Conservation (phyloP, 2,329 filamentous ascomycete genomes). For the Phyllosticta citribraziliensis region DNA sequence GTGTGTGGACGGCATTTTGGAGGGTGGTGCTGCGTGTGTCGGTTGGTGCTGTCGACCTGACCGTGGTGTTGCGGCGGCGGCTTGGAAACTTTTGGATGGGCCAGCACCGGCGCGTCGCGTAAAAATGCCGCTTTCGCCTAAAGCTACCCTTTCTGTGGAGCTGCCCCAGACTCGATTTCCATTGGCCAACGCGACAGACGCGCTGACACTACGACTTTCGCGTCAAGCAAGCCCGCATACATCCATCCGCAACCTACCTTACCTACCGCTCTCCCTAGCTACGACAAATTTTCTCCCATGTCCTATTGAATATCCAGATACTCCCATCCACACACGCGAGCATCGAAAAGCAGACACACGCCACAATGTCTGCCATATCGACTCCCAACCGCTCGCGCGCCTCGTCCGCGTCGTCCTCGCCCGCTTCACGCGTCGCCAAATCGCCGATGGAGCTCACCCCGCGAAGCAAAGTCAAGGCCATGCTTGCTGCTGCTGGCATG, state of each 20-base stretch:
- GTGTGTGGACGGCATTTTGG: conserved; percentile 72
- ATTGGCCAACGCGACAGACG: neutral
- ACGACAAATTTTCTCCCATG: neutral
- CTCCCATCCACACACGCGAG: neutral
- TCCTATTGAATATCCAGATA: neutral
- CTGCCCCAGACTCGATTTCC: neutral
- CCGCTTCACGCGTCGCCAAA: conserved; percentile 3
- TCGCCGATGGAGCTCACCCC: conserved; percentile 9
- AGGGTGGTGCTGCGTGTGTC: neutral
- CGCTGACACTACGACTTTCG: neutral
- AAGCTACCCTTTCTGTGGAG: neutral
- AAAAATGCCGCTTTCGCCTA: neutral
- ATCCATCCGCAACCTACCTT: neutral
- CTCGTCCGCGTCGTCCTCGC: conserved; percentile 5
- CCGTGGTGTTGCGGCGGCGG: neutral
- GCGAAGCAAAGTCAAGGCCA: conserved; percentile 8
- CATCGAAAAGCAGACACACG: neutral
- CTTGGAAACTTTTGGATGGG: conserved; percentile 8
- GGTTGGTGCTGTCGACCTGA: neutral
- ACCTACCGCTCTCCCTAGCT: neutral
- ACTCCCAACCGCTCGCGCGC: conserved; percentile 6
- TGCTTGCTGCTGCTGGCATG: conserved; percentile 6
- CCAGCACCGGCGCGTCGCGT: neutral
- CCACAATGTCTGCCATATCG: conserved; percentile 3
- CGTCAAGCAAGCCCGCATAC: neutral